Percentiles rank a stretch among this genome's conserved stretches.
Conservation (phyloP, 2,329 filamentous ascomycete genomes). For the Diaporthe batatas region DNA sequence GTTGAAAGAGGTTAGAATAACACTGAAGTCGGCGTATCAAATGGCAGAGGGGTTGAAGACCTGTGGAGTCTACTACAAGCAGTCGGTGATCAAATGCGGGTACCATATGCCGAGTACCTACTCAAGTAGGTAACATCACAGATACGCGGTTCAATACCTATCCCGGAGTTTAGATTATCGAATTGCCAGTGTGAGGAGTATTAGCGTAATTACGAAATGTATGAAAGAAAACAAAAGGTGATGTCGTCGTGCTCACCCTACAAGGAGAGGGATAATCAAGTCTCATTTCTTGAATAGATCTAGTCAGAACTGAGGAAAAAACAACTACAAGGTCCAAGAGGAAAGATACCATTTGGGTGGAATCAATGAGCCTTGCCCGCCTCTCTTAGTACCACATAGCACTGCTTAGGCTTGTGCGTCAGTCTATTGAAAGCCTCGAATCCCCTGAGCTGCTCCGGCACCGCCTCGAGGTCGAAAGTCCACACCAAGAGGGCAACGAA, state of each 20-base stretch:
- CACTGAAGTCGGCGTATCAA: too few species aligned
- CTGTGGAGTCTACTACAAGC: too few species aligned
- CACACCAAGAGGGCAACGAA: conserved; percentile 46
- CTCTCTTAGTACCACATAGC: conserved; percentile 34
- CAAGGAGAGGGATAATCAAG: too few species aligned
- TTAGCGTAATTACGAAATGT: not conserved
- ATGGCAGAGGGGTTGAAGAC: too few species aligned
- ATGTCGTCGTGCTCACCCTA: too few species aligned
- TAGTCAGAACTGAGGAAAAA: not conserved
- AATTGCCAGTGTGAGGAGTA: not conserved
- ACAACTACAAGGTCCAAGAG: not conserved
- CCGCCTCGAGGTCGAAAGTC: conserved; percentile 48
- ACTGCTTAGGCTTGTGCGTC: conserved; percentile 35
- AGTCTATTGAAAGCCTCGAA: conserved; percentile 30
- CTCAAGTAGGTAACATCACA: too few species aligned
- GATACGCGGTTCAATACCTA: too few species aligned
- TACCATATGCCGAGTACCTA: too few species aligned
- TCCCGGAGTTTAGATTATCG: too few species aligned
- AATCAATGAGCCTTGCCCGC: not conserved
- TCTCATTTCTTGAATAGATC: not conserved
- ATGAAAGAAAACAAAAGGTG: not conserved
- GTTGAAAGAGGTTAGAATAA: too few species aligned
- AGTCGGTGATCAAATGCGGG: too few species aligned
- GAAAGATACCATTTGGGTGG: not conserved
- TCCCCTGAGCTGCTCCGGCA: conserved; percentile 41